Base-by-base conservation (phyloP, 2,329 filamentous ascomycete genomes). In the Pleomassaria siparia region DNA sequence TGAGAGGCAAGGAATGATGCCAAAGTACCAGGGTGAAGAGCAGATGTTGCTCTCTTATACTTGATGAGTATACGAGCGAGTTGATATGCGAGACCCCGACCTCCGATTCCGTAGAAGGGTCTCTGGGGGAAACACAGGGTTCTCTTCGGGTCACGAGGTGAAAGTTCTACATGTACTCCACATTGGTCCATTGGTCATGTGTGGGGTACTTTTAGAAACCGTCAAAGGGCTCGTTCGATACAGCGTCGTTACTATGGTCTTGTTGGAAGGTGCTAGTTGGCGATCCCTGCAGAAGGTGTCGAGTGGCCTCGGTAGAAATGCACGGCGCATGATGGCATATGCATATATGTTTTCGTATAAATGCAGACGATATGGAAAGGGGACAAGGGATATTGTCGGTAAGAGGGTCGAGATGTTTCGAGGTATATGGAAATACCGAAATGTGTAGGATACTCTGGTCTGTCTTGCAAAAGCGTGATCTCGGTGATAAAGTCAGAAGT, bases 221-320 rank as follows among this genome's bases (percentile, higher is more conserved):
- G n/a, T n/a, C n/a, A n/a, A n/a, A n/a, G n/a, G n/a, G n/a, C 6
- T 4, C 32, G 18, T 21, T 16, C 35, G 29, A 47, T n/a, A n/a
- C n/a, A n/a, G n/a, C n/a, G n/a, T n/a, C n/a, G n/a, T n/a, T 44
- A 44, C 33, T 47, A 32, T 12, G 15, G 15, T 35, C 32, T 43
- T 43, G 44, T 49, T 26, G 49, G 45, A 53, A 53, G 47, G 53
- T 51, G 47, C 28, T 44, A 46, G 40, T 15, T 12, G 16, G 22
- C 21, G 11, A 49, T 40, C 37, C 40, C 36, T 12, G 18, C 18
- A 21, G 9, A 4, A 29, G 18, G 16, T 39, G 16, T 39, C 10
- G 35, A 39, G 35, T 16, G 9, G 42, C 21, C 43, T 24, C 29
- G 26, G 30, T 39, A 39, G 18, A n/a, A n/a, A n/a, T n/a, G n/a